Evolutionary conservation across 352 stramenopile genomes (phyloP), one percentile per base, ranked within the genome.

Genomic region (Phytophthora fragariaefolia): DNA sequence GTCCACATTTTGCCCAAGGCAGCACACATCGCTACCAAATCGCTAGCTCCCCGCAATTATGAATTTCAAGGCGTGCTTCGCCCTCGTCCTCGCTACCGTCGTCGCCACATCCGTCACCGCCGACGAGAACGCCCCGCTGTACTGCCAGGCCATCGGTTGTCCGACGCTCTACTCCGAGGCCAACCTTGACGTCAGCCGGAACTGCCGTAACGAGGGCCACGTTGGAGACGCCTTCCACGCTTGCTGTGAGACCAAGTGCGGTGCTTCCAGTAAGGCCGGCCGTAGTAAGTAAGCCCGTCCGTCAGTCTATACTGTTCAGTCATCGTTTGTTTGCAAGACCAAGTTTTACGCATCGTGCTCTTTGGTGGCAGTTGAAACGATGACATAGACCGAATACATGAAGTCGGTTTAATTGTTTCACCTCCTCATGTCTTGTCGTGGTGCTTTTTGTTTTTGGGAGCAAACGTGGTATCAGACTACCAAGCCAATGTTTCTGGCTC

Each of bases 51-150:
- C 18, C 43, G 23, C 40, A 32, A 69, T 3, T 58, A 73, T 73
- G 65, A 73, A 69, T 45, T 51, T 69, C 58, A 73, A 63, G 59
- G 65, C 58, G 12, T 69, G 43, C 46, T 48, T 73, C 40, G 51
- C 59, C 32, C 12, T 64, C 43, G 58, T 57, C 28, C 28, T 73
- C 45, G 51, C 51, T 5, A 46, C 45, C 42, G 43, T 69, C n/a
- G 38, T 60, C 30, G 65, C 58, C 10, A 56, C 52, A 22, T 40
- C 51, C 54, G 65, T 38, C 51, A 64, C 3, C 24, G 58, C 65
- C n/a, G 27, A 67, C 3, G 15, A 47, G 6, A 17, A 22, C 15
- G 20, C 20, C 43, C 62, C 24, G 12, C 17, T 30, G 7, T 73
- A 65, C 65, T 73, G 65, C 38, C 43, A 70, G 36, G 38, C 22